Percentiles rank a stretch among this genome's conserved stretches.
These are phyloP conservation scores for Phytophthora litchii DNA, from an alignment of 352 stramenopile species.

Conservation along the genomic window DNA sequence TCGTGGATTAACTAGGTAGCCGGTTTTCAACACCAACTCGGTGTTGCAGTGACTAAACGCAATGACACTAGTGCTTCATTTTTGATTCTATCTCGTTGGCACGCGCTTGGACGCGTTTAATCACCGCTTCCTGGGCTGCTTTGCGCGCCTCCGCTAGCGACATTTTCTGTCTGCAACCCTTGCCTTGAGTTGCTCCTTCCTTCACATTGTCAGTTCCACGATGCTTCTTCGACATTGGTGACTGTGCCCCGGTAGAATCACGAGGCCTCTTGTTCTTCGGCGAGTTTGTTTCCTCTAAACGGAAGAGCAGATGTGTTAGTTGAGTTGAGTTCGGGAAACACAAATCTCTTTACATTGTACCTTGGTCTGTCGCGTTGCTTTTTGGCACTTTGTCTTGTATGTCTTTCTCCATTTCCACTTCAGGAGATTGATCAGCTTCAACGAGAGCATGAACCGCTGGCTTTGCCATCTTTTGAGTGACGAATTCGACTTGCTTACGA, in stretches of 20 bases:
- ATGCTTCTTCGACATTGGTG: slow-evolving; percentile 2
- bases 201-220: neutral
- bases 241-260: neutral
- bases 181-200: neutral
- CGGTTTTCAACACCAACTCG: too few species aligned
- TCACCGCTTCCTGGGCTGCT: slow-evolving; percentile 2
- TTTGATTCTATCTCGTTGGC: slow-evolving; percentile 2
- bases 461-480: neutral
- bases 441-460: neutral
- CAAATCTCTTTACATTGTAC: neutral
- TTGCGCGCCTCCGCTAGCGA: slow-evolving; percentile 9
- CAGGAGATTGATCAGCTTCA: too few species aligned
- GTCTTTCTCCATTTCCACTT: too few species aligned
- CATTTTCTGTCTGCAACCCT: slow-evolving; percentile 3
- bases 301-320: neutral
- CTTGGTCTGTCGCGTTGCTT: neutral
- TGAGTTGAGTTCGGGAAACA: neutral
- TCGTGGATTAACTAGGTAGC: too few species aligned
- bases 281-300: neutral
- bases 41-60: neutral
- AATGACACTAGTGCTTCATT: neutral
- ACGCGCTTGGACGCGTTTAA: slow-evolving; percentile 5
- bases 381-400: neutral
- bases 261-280: neutral
- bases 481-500: slow-evolving; percentile 5